These are phyloP conservation scores for Amauroascus niger DNA, from an alignment of 2,329 filamentous ascomycete genomes.

Conservation along the genomic window DNA sequence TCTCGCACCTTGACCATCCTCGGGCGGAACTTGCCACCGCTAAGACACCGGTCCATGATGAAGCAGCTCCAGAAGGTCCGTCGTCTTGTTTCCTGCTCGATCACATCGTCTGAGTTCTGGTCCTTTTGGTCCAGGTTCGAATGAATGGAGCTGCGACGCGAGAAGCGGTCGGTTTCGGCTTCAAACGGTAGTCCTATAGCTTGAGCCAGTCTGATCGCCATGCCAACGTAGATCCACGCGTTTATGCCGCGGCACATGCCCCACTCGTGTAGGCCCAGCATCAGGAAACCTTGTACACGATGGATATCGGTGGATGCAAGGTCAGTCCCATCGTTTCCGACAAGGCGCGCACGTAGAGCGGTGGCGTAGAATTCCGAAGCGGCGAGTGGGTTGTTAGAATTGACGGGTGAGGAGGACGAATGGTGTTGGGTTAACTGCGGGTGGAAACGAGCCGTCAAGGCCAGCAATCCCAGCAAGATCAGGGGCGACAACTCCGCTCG, in stretches of 20 bases:
- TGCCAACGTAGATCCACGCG: constrained; percentile 44
- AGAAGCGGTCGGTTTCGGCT: constrained; percentile 36
- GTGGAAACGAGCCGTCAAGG: constrained; percentile 49
- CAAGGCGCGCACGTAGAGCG: constrained; percentile 42
- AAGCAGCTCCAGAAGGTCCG: constrained; percentile 52
- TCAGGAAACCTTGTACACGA: constrained; percentile 45
- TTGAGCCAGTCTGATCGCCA: constrained; percentile 39
- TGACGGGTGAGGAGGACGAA: constrained; percentile 37
- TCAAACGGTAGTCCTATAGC: constrained; percentile 40
- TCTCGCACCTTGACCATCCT: constrained; percentile 45
- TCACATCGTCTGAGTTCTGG: constrained; percentile 40
- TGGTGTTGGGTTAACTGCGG: constrained; percentile 40
- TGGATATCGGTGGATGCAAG: constrained; percentile 40
- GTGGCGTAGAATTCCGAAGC: constrained; percentile 48
- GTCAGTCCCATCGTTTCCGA: constrained; percentile 35
- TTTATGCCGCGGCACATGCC: constrained; percentile 45
- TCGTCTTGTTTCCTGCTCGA: constrained; percentile 45
- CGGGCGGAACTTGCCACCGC: constrained; percentile 45
- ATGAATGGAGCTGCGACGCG: constrained; percentile 1
- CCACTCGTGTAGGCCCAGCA: constrained; percentile 51
- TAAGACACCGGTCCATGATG: constrained; percentile 47
- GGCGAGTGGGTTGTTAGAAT: constrained; percentile 40
- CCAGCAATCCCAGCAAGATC: constrained; percentile 47
- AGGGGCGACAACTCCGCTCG: constrained; percentile 37
- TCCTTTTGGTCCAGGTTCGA: constrained; percentile 24